Base-by-base conservation (phyloP, 768 basidiomycete genomes). In the Suillus paluster region DNA sequence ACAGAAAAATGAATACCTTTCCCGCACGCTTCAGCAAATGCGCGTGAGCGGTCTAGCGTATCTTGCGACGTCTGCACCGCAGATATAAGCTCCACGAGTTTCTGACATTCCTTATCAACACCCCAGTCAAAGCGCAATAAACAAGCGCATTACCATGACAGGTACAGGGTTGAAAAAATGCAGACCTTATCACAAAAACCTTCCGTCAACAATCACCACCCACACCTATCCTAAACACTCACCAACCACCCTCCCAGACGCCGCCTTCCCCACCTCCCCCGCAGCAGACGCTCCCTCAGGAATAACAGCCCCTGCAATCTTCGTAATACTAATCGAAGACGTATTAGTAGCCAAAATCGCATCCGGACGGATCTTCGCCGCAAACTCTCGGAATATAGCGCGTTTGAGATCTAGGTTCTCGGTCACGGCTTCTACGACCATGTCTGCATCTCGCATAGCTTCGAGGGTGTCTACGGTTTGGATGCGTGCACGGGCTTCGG, bases 81-180 rank as follows among this genome's bases (percentile, higher is more conserved):
- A 1, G 96, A 87, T 57, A 99, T 97, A 6, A 99, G 79, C 73
- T 99, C 96, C n/a, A 97, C 95, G 7, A 97, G 80, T 89, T 91
- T 92, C 94, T 92, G 65, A 34, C 17, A 58, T 27, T 30, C 23
- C 25, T 19, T 8, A 23, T 55, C 23, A 55, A 19, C 11, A 55
- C 17, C 9, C 10, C 14, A 42, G 11, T 58, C 42, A 19, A 39
- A 4, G 38, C 30, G 33, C 30, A 50, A 11, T 12, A 9, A 55
- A 12, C 19, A 50, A 49, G 7, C 19, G 27, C 14, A 52, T 66
- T 84, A 93, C 92, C 95, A 97, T 97, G 36, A 97, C 92, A 3
- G 96, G 96, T 5, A 97, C 96, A 5, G 96, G 96, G 70, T 98
- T 97, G 80, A 97, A 97, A 81, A 95, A 97, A 73, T 97, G 95